These are phyloP conservation scores for Piper betle DNA, from an alignment of 164 flowering plant species.

Conservation along the genomic window DNA sequence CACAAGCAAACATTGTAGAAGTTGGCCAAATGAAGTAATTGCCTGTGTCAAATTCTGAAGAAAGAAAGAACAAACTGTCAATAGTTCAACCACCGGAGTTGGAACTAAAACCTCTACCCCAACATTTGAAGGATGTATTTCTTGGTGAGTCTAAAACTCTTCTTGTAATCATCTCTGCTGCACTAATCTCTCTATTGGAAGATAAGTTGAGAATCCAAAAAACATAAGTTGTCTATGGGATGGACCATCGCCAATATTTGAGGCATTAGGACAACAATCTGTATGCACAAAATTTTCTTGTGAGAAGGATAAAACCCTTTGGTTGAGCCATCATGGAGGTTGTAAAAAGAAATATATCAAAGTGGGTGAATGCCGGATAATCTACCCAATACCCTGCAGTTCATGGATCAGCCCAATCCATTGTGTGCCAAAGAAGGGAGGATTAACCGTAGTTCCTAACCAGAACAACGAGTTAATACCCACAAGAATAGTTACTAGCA, in stretches of 20 bases:
- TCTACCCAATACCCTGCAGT: slow-evolving; percentile 8
- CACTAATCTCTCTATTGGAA: not conserved
- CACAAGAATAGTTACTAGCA: not conserved
- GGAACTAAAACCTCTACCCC: too few species aligned
- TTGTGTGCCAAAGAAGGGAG: not conserved
- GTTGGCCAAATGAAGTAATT: not conserved
- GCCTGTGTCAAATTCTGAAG: not conserved
- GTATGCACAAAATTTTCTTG: not conserved
- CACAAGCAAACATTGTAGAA: not conserved
- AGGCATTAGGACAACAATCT: not conserved
- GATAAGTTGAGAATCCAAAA: not conserved
- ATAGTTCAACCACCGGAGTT: too few species aligned
- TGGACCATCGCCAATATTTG: not conserved
- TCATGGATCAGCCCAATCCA: slow-evolving; percentile 4
- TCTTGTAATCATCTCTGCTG: not conserved
- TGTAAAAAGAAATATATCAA: not conserved
- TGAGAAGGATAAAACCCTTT: not conserved
- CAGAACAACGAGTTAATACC: not conserved
- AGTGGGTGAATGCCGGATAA: not conserved
- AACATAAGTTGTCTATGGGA: not conserved
- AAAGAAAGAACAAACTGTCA: not conserved
- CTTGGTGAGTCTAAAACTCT: too few species aligned
- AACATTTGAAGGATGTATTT: too few species aligned
- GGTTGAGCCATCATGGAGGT: not conserved
- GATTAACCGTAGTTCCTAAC: not conserved